Percentiles rank a stretch among this genome's conserved stretches.
phyloP scores from a whole-genome alignment of 257 asterid species.

The Haberlea rhodopensis region DNA sequence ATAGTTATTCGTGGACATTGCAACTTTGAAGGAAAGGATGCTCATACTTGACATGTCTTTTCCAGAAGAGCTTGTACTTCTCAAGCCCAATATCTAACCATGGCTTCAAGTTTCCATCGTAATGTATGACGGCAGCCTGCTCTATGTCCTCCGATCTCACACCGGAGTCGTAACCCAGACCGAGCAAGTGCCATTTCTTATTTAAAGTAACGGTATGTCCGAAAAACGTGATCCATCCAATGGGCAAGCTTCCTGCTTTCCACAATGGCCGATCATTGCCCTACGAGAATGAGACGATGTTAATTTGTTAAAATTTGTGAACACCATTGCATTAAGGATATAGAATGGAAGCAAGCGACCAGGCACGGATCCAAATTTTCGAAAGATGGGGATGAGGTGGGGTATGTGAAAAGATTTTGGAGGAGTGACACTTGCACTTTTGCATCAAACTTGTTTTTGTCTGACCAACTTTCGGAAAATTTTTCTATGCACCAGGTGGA shows the following conservation, averaged over 20 bases:
- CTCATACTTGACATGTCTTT: constrained; percentile 57
- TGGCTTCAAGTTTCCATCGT: constrained; percentile 79
- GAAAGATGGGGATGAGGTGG: neutral
- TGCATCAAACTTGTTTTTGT: no score
- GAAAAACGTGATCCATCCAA: constrained; percentile 88
- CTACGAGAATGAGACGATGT: constrained; percentile 39
- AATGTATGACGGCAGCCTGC: constrained; percentile 74
- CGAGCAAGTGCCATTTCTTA: constrained; percentile 72
- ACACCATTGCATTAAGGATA: neutral
- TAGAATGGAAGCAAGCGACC: neutral
- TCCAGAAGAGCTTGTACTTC: constrained; percentile 66
- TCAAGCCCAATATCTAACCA: constrained; percentile 88
- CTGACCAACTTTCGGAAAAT: no score
- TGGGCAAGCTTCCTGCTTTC: constrained; percentile 78
- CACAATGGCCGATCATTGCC: constrained; percentile 52
- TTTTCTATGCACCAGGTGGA: no score
- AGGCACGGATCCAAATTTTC: neutral
- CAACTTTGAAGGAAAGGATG: constrained; percentile 80
- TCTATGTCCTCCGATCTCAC: constrained; percentile 47
- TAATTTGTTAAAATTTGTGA: neutral
- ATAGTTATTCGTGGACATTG: constrained; percentile 60
- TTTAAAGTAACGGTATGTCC: constrained; percentile 52
- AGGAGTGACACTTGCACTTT: neutral
- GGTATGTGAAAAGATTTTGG: neutral
- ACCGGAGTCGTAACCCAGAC: constrained; percentile 69